Evolutionary conservation across 768 basidiomycete species (phyloP), one percentile per base, ranked within the genome.

Genomic region (Arthromyces matolae): DNA sequence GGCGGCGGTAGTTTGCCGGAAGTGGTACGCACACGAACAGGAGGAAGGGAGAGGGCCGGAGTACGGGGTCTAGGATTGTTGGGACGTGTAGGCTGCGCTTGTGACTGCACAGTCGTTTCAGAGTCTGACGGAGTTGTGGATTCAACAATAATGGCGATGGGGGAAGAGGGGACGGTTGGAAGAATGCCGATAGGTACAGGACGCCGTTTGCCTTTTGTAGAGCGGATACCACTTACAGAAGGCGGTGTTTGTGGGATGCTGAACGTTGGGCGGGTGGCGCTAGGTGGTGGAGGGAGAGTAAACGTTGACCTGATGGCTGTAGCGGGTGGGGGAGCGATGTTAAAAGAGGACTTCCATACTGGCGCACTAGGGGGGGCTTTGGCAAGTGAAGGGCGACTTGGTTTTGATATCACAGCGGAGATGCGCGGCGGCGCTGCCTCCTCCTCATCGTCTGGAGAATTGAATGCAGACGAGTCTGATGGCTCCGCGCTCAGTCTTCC

Each of bases 81-180:
- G 24, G 50, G 48, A 23, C 34, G 47, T 16, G 14, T 42, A 9
- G 45, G 31, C 38, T 52, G n/a, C n/a, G n/a, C n/a, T n/a, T n/a
- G n/a, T n/a, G n/a, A n/a, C n/a, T n/a, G 27, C 22, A 45, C 38
- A 32, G 54, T 22, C 27, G 49, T 49, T 43, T 52, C 43, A 13
- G n/a, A n/a, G n/a, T n/a, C n/a, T n/a, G 54, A 39, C 14, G 51
- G 42, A 20, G 55, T 47, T 31, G 51, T 44, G 5, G 56, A 44
- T 28, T 68, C 71, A 22, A 75, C 69, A 51, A 79, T 63, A 45
- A 81, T 69, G 22, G 76, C 73, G 50, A 84, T 67, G 8, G 86
- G 87, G 8, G 87, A 91, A 7, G 86, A 76, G 5, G 87, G 86
- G 20, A 89, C 83, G 8, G 86, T 77, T 8, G 86, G 81, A 1